These are phyloP conservation scores for Aegilops tauschii DNA, from an alignment of 176 grass and related monocot genomes.

Conservation along the genomic window DNA sequence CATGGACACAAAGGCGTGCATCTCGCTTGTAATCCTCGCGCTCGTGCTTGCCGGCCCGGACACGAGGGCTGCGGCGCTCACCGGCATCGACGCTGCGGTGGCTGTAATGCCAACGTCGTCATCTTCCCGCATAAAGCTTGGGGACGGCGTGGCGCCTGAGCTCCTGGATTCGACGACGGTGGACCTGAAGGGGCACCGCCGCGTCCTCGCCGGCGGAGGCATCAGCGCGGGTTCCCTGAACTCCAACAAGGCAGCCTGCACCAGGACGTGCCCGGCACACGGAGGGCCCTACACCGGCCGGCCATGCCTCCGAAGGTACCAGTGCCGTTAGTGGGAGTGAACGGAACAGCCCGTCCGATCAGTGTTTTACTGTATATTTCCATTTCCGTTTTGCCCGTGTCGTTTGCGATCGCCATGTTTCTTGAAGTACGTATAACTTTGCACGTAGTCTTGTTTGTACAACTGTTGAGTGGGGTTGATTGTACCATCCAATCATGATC, in stretches of 20 bases:
- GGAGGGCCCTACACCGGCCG: no score
- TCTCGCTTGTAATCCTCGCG: background rate
- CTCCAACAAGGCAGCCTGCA: background rate
- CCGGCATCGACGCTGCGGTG: background rate
- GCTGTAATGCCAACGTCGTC: background rate
- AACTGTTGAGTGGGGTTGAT: no score
- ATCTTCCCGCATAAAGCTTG: background rate
- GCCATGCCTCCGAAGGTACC: no score
- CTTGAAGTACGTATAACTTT: no score
- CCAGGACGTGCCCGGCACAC: background rate
- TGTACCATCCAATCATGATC: no score
- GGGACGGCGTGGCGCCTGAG: background rate
- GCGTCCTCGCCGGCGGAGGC: background rate
- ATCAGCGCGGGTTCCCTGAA: background rate
- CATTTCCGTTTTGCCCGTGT: no score
- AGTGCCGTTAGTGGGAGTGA: no score
- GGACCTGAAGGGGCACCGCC: background rate
- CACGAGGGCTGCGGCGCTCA: background rate
- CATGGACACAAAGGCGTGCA: background rate
- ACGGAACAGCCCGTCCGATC: no score
- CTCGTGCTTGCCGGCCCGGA: background rate
- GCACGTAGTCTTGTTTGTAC: no score
- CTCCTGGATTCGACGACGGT: background rate
- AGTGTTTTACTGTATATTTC: no score
- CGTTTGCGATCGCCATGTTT: no score